Evolutionary conservation across 371 early-diverging fungal species (phyloP).

Genomic region (Mucor ambiguus): DNA sequence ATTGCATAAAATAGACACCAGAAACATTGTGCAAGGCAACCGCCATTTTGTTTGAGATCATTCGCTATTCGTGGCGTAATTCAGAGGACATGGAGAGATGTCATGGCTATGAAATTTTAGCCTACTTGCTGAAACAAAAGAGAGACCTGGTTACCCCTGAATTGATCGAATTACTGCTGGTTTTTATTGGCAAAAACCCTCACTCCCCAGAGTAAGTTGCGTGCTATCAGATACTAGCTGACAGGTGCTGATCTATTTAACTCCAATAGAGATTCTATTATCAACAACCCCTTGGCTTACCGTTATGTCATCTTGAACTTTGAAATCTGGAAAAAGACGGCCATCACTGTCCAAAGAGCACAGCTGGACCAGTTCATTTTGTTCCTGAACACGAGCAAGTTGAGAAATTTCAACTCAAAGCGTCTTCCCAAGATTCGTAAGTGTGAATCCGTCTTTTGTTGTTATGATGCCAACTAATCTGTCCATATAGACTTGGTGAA

Average conservation of each 20-base stretch:
- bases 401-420: constrained; percentile 60
- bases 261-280: constrained; percentile 54
- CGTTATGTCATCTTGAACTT: constrained; percentile 70
- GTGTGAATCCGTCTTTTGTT: neutral
- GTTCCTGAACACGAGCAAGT: constrained; percentile 63
- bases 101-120: constrained; percentile 76
- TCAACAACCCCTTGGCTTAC: constrained; percentile 70
- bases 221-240: neutral
- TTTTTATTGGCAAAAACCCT: constrained; percentile 67
- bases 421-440: constrained; percentile 68
- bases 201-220: constrained; percentile 54
- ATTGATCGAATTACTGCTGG: constrained; percentile 61
- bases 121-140: constrained; percentile 66
- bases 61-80: constrained; percentile 72
- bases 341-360: constrained; percentile 60
- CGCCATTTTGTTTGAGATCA: constrained; percentile 62
- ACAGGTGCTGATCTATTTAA: neutral
- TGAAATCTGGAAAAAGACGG: constrained; percentile 72
- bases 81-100: constrained; percentile 76
- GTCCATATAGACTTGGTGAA: constrained; percentile 55
- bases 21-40: constrained; percentile 61
- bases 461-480: neutral
- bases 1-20: constrained; percentile 42
- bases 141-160: constrained; percentile 61
- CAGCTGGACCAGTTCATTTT: constrained; percentile 67